Base-by-base conservation (phyloP, 1,284 basidiomycete genomes). In the Ustilago nuda region DNA sequence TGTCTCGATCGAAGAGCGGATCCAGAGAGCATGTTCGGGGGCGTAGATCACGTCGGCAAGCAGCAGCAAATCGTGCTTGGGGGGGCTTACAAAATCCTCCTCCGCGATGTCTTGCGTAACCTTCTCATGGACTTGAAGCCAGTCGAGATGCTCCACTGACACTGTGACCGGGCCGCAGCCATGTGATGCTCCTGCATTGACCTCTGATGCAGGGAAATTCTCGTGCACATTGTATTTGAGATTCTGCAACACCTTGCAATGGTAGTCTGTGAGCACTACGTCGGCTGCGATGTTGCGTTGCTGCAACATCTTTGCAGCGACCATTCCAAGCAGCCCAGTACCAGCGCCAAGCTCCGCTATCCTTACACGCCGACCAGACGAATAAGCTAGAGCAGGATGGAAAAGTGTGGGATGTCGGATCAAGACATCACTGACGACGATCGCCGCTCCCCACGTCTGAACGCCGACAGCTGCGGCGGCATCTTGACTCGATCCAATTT, bases 391-490 rank as follows among this genome's bases (percentile, higher is more conserved):
- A 2, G 33, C 41, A 13, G 56, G 50, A 27, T 74, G 73, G n/a
- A 76, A 78, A 11, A 70, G 52, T 12, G 48, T 43, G 1, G 72
- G 70, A 43, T 64, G 58, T 15, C 71, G 62, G 23, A 72, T 46
- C 9, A 78, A 41, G 27, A 72, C 62, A 32, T 76, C 76, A 53
- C 73, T 72, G 15, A 75, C 56, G 8, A 76, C 57, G 54, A 76
- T 66, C 6, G 76, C 56, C 4, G 72, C 69, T 5, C 68, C 76
- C 76, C 76, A 78, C 3, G 76, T 79, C 50, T 76, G 72, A 2
- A 75, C 76, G 9, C 76, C 76, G 0, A 79, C 72, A 46, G 76
- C 76, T 9, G 66, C 76, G n/a, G 76, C 72, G 12, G 74, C 72
- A 32, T 67, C 66, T 43, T 76, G 65, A 30, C 61, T 70, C 1